Conservation (phyloP, 345 rosid genomes). For the Arabidopsis suecica region DNA sequence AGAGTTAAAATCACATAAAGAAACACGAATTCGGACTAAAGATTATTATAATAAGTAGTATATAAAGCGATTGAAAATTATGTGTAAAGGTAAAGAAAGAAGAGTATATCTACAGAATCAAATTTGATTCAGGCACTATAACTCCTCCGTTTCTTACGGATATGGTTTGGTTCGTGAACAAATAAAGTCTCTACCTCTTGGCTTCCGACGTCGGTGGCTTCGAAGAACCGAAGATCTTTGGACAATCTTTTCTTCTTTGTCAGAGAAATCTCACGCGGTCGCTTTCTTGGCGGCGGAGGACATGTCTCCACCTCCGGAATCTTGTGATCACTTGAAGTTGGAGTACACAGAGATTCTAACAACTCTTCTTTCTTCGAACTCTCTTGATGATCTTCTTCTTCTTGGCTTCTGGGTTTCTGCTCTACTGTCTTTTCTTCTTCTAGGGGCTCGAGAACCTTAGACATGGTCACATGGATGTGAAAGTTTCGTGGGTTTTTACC, state of each 20-base stretch:
- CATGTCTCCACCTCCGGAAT: slow-evolving; percentile 44
- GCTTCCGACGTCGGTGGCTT: slow-evolving; percentile 46
- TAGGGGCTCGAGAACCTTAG: slow-evolving; percentile 40
- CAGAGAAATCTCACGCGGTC: slow-evolving; percentile 41
- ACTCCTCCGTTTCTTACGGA: slow-evolving; percentile 40
- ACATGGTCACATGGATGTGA: slow-evolving; percentile 47
- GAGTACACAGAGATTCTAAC: slow-evolving; percentile 41
- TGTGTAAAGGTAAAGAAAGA: background rate
- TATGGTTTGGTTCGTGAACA: slow-evolving; percentile 33
- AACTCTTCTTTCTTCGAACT: slow-evolving; percentile 30
- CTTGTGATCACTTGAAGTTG: slow-evolving; percentile 46
- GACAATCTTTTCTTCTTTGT: slow-evolving; percentile 37
- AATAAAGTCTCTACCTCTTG: slow-evolving; percentile 46
- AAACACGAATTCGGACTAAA: slow-evolving; percentile 15
- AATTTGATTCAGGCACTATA: slow-evolving; percentile 34
- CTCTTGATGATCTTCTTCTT: slow-evolving; percentile 23
- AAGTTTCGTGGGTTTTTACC: slow-evolving; percentile 41
- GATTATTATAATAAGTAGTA: slow-evolving; percentile 14
- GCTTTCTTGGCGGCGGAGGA: slow-evolving; percentile 45
- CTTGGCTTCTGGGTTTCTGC: slow-evolving; percentile 26
- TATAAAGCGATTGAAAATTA: slow-evolving; percentile 27
- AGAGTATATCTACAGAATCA: slow-evolving; percentile 23
- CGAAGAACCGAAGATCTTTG: slow-evolving; percentile 45
- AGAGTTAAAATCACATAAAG: background rate
- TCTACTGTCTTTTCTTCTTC: slow-evolving; percentile 32